phyloP scores from a whole-genome alignment of 2,329 filamentous ascomycete genomes.

The Diaporthe sp. region DNA sequence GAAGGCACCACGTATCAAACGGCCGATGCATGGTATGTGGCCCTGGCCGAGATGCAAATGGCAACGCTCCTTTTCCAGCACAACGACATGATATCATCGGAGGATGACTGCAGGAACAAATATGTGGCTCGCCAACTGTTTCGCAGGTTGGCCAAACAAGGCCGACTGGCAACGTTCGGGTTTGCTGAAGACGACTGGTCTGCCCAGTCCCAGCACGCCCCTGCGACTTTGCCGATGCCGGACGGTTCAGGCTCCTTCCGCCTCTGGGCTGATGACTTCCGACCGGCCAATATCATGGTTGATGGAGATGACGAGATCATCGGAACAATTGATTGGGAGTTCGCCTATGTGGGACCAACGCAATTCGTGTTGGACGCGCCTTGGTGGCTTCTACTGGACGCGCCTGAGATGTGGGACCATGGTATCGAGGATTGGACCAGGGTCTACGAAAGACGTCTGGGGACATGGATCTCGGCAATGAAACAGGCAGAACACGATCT shows the following conservation, averaged over 20 bases:
- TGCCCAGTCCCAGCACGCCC: slow-evolving; percentile 39
- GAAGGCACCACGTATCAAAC: slow-evolving; percentile 43
- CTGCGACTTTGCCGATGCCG: slow-evolving; percentile 30
- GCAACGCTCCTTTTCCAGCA: slow-evolving; percentile 55
- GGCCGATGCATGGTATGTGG: slow-evolving; percentile 52
- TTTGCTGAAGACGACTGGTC: slow-evolving; percentile 47
- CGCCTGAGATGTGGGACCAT: slow-evolving; percentile 50
- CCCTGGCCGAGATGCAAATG: slow-evolving; percentile 57
- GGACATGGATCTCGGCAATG: slow-evolving; percentile 51
- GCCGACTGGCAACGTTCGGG: slow-evolving; percentile 47
- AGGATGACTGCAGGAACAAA: slow-evolving; percentile 58
- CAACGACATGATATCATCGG: slow-evolving; percentile 53
- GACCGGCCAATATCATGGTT: slow-evolving; percentile 51
- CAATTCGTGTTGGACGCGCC: slow-evolving; percentile 51
- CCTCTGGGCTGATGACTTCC: slow-evolving; percentile 52
- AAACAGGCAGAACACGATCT: slow-evolving; percentile 47
- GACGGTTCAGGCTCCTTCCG: slow-evolving; percentile 41
- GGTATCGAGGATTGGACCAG: slow-evolving; percentile 50
- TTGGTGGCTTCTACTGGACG: slow-evolving; percentile 53
- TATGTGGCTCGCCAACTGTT: slow-evolving; percentile 57
- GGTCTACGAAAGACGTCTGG: slow-evolving; percentile 50
- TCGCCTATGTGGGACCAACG: slow-evolving; percentile 49
- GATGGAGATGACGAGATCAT: slow-evolving; percentile 47
- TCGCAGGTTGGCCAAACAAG: slow-evolving; percentile 50
- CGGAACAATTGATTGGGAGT: slow-evolving; percentile 58